phyloP scores from a whole-genome alignment of 2,329 filamentous ascomycete species.

The Fusarium guadeloupense region DNA sequence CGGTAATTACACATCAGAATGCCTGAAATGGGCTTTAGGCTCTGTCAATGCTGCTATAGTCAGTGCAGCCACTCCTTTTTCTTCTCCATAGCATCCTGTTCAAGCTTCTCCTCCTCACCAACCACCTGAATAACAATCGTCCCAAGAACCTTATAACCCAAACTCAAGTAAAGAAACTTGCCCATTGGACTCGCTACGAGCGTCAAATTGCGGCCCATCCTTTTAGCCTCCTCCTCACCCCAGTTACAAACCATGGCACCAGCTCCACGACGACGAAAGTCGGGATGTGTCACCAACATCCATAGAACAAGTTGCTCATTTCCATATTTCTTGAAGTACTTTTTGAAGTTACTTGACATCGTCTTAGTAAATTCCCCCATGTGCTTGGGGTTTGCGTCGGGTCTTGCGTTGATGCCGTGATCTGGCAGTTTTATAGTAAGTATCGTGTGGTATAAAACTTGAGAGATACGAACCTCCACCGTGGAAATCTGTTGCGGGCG shows the following conservation, averaged over 20 bases:
- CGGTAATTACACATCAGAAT: too few relatives aligned
- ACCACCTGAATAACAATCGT: background rate
- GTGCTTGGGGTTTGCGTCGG: background rate
- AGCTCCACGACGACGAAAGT: background rate
- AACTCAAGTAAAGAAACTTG: background rate
- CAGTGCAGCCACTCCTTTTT: too few relatives aligned
- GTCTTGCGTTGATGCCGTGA: constrained; percentile 7
- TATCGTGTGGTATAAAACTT: too few relatives aligned
- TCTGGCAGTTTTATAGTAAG: constrained; percentile 6
- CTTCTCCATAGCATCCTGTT: too few relatives aligned
- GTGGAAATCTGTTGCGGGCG: background rate
- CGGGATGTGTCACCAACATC: constrained; percentile 1
- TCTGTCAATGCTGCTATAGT: too few relatives aligned
- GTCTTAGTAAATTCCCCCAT: background rate
- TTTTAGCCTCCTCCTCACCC: background rate
- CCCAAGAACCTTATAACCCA: background rate
- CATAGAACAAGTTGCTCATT: background rate
- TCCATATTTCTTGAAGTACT: background rate
- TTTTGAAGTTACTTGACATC: background rate
- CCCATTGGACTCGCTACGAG: constrained; percentile 1
- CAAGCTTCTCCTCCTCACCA: background rate
- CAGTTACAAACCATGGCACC: constrained; percentile 8
- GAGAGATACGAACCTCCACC: background rate
- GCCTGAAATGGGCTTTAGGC: too few relatives aligned
- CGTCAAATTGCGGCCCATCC: background rate